Conservation (phyloP, 768 basidiomycete genomes). For the Leccinum subgranulosum region DNA sequence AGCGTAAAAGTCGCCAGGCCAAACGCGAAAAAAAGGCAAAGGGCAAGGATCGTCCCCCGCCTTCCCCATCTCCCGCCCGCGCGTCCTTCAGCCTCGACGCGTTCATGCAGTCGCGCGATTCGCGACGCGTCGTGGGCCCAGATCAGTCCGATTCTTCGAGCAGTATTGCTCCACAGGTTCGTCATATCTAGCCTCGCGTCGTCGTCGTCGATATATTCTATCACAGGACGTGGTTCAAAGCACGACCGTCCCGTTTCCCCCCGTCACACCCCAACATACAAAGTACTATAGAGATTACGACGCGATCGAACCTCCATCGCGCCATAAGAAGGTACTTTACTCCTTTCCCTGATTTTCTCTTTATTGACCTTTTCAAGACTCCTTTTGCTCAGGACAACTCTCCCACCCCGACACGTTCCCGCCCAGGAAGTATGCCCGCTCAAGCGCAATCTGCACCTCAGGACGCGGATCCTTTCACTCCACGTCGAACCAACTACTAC, state of each 20-base stretch:
- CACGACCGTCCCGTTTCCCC: slow-evolving; percentile 28
- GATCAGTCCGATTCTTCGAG: slow-evolving; percentile 32
- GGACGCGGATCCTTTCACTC: slow-evolving; percentile 47
- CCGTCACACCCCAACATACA: slow-evolving; percentile 56
- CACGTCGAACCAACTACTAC: slow-evolving; percentile 41
- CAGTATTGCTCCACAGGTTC: slow-evolving; percentile 37
- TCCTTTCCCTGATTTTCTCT: background rate
- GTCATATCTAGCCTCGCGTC: slow-evolving; percentile 25
- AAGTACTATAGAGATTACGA: slow-evolving; percentile 55
- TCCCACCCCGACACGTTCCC: slow-evolving; percentile 40
- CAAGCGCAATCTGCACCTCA: slow-evolving; percentile 28
- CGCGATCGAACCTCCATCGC: slow-evolving; percentile 29
- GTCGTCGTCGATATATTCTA: slow-evolving; percentile 13
- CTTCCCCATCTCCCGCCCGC: slow-evolving; percentile 53
- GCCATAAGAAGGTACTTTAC: slow-evolving; percentile 27
- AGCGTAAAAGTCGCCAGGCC: slow-evolving; percentile 58
- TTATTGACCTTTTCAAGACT: slow-evolving; percentile 13
- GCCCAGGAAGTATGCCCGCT: slow-evolving; percentile 30
- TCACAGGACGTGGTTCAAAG: slow-evolving; percentile 29
- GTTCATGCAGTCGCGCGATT: slow-evolving; percentile 57
- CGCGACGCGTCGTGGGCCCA: slow-evolving; percentile 34
- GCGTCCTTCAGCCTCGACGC: slow-evolving; percentile 44
- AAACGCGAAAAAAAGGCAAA: slow-evolving; percentile 48
- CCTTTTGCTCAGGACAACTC: slow-evolving; percentile 40
- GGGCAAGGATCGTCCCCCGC: slow-evolving; percentile 48